A percentile compares a stretch with the other conserved stretches of the same genome.
Evolutionary conservation across 176 grass and related monocot genomes (phyloP).

Genomic region (Lolium perenne): DNA sequence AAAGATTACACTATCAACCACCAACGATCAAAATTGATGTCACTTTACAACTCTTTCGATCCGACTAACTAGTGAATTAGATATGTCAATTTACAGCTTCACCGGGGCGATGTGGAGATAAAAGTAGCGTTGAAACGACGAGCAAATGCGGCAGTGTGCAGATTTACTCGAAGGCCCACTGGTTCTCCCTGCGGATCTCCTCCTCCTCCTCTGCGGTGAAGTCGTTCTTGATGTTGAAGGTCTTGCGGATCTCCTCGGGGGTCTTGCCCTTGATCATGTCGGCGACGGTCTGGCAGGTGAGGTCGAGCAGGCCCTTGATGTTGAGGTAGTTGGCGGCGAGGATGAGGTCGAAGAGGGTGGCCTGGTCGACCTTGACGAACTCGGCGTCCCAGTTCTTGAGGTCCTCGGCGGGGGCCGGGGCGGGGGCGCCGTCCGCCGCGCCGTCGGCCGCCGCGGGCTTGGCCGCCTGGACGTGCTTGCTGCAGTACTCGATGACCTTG

Average conservation of each 20-base stretch:
- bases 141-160: too few relatives aligned
- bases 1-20: too few relatives aligned
- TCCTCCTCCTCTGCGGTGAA: background rate
- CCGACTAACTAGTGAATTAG: too few relatives aligned
- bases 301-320: background rate
- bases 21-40: too few relatives aligned
- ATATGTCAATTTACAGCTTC: too few relatives aligned
- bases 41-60: too few relatives aligned
- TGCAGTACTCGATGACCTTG: too few relatives aligned
- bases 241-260: background rate
- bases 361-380: conserved; percentile 78
- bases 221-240: background rate
- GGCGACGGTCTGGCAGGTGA: background rate
- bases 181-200: background rate
- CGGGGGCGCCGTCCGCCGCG: too few relatives aligned
- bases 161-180: background rate
- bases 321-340: background rate
- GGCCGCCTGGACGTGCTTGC: too few relatives aligned
- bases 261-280: background rate
- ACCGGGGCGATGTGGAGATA: too few relatives aligned
- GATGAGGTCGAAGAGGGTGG: conserved; percentile 75
- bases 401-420: background rate
- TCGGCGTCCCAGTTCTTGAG: conserved; percentile 56
- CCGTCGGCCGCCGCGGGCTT: too few relatives aligned
- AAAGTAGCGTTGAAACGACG: too few relatives aligned